phyloP scores from a whole-genome alignment of 164 flowering plant genomes.

The Berberis vulgaris region DNA sequence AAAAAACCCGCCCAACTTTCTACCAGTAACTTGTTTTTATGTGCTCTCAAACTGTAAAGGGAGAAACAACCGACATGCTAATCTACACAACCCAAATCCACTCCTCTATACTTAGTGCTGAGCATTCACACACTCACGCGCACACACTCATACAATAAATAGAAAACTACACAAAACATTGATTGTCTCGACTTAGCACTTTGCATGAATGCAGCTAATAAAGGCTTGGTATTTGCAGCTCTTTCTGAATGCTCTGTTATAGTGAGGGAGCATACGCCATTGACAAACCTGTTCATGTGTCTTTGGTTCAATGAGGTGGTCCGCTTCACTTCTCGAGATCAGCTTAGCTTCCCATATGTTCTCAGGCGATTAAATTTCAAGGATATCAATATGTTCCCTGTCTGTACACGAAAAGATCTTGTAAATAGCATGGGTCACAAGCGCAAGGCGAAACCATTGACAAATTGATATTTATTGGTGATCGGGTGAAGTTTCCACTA shows the following conservation, averaged over 20 bases:
- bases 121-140: too few species aligned
- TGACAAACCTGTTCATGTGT: constrained; percentile 84
- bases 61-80: too few species aligned
- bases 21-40: too few species aligned
- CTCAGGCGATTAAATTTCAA: constrained; percentile 64
- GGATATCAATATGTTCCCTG: constrained; percentile 76
- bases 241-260: constrained; percentile 90
- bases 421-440: constrained; percentile 92
- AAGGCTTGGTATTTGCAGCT: constrained; percentile 47
- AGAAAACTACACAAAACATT: not conserved
- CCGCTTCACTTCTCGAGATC: constrained; percentile 91
- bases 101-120: too few species aligned
- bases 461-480: constrained; percentile 10
- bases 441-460: constrained; percentile 81
- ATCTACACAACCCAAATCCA: too few species aligned
- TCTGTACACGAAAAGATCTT: constrained; percentile 90
- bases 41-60: too few species aligned
- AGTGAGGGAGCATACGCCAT: constrained; percentile 73
- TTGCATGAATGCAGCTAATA: not conserved
- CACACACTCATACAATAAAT: not conserved
- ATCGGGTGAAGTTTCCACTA: not conserved
- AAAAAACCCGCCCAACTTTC: too few species aligned
- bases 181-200: not conserved
- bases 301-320: constrained; percentile 97
- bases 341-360: constrained; percentile 91